Conservation (phyloP, 2,329 filamentous ascomycete genomes). For the Leptosphaerulina australis region DNA sequence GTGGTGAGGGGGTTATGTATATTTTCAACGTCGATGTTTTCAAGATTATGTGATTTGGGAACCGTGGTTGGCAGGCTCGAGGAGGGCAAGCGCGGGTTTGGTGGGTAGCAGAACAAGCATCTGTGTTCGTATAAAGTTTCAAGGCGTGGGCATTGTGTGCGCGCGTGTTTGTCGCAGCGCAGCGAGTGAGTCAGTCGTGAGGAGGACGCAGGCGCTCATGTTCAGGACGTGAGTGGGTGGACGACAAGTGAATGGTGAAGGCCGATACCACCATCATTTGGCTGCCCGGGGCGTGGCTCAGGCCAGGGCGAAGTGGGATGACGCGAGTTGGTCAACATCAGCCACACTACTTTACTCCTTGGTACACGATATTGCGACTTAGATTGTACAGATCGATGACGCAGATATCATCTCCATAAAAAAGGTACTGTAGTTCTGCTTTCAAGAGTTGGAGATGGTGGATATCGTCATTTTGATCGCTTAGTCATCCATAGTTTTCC, state of each 20-base stretch:
- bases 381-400: not conserved
- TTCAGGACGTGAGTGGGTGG: conserved; percentile 18
- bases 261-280: conserved; percentile 12
- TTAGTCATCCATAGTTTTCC: conserved; percentile 27
- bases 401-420: not conserved
- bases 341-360: not conserved
- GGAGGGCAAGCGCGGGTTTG: conserved; percentile 16
- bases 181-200: conserved; percentile 20
- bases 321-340: conserved; percentile 12
- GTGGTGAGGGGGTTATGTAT: conserved; percentile 8
- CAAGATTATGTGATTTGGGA: conserved; percentile 3
- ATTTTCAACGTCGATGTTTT: conserved; percentile 6
- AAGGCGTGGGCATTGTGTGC: conserved; percentile 32
- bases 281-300: conserved; percentile 12
- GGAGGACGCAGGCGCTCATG: conserved; percentile 25
- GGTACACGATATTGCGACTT: not conserved
- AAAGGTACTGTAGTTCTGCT: too few species aligned
- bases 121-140: conserved; percentile 17
- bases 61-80: conserved; percentile 13
- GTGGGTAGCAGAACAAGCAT: conserved; percentile 5
- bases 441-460: too few species aligned
- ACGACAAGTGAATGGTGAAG: conserved; percentile 6
- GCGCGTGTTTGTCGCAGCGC: conserved; percentile 28
- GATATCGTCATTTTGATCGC: conserved; percentile 14
- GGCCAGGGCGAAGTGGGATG: conserved; percentile 10